Conservation (phyloP, 2,329 filamentous ascomycete species). For the Colletotrichum sidae region DNA sequence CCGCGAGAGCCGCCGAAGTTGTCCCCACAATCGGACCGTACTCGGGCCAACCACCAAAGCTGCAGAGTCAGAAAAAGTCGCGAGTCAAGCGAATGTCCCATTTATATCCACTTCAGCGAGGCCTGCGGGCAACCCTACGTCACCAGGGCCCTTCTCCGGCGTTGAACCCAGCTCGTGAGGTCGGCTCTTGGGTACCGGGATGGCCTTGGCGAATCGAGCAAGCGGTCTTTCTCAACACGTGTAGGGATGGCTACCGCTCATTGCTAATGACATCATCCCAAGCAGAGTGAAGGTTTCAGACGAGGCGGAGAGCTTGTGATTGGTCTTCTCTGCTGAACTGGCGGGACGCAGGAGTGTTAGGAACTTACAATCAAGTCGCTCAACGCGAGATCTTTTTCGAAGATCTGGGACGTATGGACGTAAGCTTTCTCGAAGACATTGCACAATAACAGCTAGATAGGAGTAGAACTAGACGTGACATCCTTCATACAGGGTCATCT, state of each 20-base stretch:
- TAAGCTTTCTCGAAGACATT: not conserved
- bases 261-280: slow-evolving; percentile 35
- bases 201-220: slow-evolving; percentile 8
- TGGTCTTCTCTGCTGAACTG: not conserved
- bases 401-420: no score
- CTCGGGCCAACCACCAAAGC: slow-evolving; percentile 23
- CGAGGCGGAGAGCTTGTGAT: slow-evolving; percentile 2
- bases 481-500: not conserved
- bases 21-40: slow-evolving; percentile 19
- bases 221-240: slow-evolving; percentile 15
- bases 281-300: slow-evolving; percentile 20
- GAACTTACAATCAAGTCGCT: not conserved
- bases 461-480: no score
- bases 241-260: slow-evolving; percentile 13
- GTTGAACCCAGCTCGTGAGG: slow-evolving; percentile 18
- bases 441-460: not conserved
- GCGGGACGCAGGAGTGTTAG: slow-evolving; percentile 6
- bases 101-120: slow-evolving; percentile 17
- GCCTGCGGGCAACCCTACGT: slow-evolving; percentile 9
- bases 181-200: slow-evolving; percentile 3
- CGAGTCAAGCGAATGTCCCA: slow-evolving; percentile 14
- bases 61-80: slow-evolving; percentile 10
- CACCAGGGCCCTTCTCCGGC: slow-evolving; percentile 9
- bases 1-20: slow-evolving; percentile 14
- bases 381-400: slow-evolving; percentile 6